Base-by-base conservation (phyloP, 2,329 filamentous ascomycete genomes). In the Phialemonium atrogriseum region DNA sequence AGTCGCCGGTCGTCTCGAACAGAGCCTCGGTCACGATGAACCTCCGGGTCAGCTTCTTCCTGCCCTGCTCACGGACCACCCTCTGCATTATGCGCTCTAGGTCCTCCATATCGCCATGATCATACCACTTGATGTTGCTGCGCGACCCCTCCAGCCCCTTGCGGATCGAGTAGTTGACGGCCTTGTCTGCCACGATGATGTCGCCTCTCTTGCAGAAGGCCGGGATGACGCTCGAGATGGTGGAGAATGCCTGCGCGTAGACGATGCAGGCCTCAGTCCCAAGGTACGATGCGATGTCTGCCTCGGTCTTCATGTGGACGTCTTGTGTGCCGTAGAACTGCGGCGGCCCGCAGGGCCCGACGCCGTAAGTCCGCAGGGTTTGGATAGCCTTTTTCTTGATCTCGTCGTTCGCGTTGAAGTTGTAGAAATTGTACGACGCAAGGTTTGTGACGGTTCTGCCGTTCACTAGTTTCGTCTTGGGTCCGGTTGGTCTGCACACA, bases 311-410 rank as follows among this genome's bases (percentile, higher is more conserved):
- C 76, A 95, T 89, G 59, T 98, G 91, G 27, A 96, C 88, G 59
- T 98, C 91, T 56, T 96, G 89, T 19, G 87, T 98, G 43, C 88
- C 91, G 62, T 98, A 98, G 64, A 98, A 98, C 42, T 94, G 88
- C 5, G 91, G 91, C 12, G 91, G 91, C 13, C 91, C 91, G 54
- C 91, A 98, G 35, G 91, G 89, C 7, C 91, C 93, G 24, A 98
- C 93, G 35, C 91, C 91, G 49, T 98, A 98, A 13, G 84, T 94
- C 38, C 89, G 84, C 23, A 98, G 73, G 1, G 88, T 93, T 56
- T 89, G 81, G 40, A 98, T 87, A 2, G 89, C 91, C 57, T 94
- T 93, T 47, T 95, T 87, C 52, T 94, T 94, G 49, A 98, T 79
- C 21, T 80, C 74, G 40, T 96, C 89, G 54, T 94, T 95, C 32